Conservation (phyloP, 371 early-diverging fungal species). For the Apophysomyces ossiformis region DNA sequence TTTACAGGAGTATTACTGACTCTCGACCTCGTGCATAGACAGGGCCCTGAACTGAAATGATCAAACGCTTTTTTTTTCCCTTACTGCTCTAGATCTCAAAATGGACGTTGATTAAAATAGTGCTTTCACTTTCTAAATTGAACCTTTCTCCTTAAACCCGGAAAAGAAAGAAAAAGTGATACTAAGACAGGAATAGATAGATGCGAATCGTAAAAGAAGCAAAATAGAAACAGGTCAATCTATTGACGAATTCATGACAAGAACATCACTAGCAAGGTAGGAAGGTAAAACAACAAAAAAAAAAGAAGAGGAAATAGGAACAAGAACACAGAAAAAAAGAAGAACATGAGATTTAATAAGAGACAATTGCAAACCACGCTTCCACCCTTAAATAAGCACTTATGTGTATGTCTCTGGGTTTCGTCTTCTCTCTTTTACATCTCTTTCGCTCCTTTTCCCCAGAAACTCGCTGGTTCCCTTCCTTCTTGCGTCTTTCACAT, state of each 20-base stretch:
- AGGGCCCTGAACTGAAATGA: not conserved
- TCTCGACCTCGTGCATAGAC: constrained; percentile 1
- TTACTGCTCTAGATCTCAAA: constrained; percentile 11
- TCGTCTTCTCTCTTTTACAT: constrained; percentile 11
- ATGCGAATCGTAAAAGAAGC: not conserved
- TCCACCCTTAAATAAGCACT: constrained; percentile 3
- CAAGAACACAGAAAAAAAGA: not conserved
- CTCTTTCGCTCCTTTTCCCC: constrained; percentile 13
- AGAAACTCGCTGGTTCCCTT: too few relatives aligned
- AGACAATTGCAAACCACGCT: not conserved
- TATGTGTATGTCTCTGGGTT: not conserved
- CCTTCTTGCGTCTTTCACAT: not conserved
- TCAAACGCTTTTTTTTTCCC: constrained; percentile 4
- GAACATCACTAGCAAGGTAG: not conserved
- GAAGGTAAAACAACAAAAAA: too few relatives aligned
- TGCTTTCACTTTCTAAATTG: constrained; percentile 18
- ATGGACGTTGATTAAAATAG: constrained; percentile 13
- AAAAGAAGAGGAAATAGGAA: constrained; percentile 15
- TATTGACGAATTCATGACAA: too few relatives aligned
- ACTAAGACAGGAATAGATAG: constrained; percentile 3
- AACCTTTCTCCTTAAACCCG: constrained; percentile 20
- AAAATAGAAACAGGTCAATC: too few relatives aligned
- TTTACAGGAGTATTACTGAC: constrained; percentile 11
- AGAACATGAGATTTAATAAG: not conserved
- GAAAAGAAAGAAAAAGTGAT: constrained; percentile 3